These are phyloP conservation scores for Plasmodium knowlesi DNA, from an alignment of 169 alveolate species.

Conservation along the genomic window DNA sequence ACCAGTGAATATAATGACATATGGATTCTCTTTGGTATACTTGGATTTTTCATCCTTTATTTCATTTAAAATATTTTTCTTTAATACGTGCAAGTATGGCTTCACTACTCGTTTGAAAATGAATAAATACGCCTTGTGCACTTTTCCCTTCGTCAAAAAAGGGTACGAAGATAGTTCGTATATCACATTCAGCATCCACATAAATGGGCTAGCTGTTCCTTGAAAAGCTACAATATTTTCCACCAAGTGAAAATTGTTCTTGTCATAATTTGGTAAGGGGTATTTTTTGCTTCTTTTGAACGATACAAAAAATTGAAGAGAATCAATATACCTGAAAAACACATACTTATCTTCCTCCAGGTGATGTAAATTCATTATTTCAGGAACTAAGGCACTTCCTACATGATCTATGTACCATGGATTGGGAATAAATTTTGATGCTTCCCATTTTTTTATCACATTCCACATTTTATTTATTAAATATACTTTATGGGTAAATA, in stretches of 20 bases:
- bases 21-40: constrained; percentile 59
- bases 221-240: constrained; percentile 63
- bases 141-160: constrained; percentile 50
- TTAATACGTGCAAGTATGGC: constrained; percentile 57
- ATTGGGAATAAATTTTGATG: constrained; percentile 37
- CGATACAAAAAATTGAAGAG: constrained; percentile 16
- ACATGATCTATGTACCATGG: constrained; percentile 68
- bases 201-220: constrained; percentile 49
- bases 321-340: constrained; percentile 51
- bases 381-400: constrained; percentile 54
- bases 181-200: constrained; percentile 56
- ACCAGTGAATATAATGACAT: constrained; percentile 52
- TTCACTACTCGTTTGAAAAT: constrained; percentile 33
- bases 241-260: constrained; percentile 12
- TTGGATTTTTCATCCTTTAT: constrained; percentile 38
- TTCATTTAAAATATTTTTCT: constrained; percentile 39
- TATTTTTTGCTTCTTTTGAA: constrained; percentile 63
- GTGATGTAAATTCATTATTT: constrained; percentile 21
- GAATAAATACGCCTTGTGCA: constrained; percentile 56
- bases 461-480: constrained; percentile 62
- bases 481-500: constrained; percentile 67
- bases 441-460: constrained; percentile 60
- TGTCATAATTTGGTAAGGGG: constrained; percentile 65
- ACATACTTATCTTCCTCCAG: constrained; percentile 23
- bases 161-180: constrained; percentile 52